These are phyloP conservation scores for Pneumocystis murina DNA, from an alignment of 1,139 yeast species.

Conservation along the genomic window DNA sequence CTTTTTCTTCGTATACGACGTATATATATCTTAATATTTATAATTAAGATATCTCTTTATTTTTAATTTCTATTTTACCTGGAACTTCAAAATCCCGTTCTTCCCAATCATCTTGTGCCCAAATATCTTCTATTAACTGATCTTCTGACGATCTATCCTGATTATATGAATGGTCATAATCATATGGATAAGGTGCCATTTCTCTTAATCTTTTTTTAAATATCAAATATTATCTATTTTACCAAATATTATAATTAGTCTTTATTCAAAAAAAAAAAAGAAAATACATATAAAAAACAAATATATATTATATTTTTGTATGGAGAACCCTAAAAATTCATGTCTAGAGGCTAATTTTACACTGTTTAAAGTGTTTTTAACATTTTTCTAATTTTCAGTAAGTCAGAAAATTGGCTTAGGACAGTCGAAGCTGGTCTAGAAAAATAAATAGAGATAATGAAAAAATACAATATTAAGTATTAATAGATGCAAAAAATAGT, in stretches of 20 bases:
- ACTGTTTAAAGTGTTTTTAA: not conserved
- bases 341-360: not conserved
- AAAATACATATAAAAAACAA: not conserved
- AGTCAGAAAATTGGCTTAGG: not conserved
- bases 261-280: not conserved
- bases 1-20: not conserved
- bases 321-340: not conserved
- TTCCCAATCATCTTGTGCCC: not conserved
- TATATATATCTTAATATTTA: not conserved
- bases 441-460: not conserved
- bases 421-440: not conserved
- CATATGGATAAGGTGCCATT: not conserved
- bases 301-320: not conserved
- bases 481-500: not conserved
- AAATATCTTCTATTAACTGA: not conserved
- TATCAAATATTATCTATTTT: not conserved
- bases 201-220: not conserved
- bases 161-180: not conserved
- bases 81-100: not conserved
- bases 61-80: not conserved
- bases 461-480: not conserved
- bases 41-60: not conserved
- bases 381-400: not conserved
- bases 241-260: not conserved
- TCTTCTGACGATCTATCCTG: not conserved